Evolutionary conservation across 257 asterid genomes (phyloP), one percentile per base, ranked within the genome.

Genomic region (Nicotiana paniculata): DNA sequence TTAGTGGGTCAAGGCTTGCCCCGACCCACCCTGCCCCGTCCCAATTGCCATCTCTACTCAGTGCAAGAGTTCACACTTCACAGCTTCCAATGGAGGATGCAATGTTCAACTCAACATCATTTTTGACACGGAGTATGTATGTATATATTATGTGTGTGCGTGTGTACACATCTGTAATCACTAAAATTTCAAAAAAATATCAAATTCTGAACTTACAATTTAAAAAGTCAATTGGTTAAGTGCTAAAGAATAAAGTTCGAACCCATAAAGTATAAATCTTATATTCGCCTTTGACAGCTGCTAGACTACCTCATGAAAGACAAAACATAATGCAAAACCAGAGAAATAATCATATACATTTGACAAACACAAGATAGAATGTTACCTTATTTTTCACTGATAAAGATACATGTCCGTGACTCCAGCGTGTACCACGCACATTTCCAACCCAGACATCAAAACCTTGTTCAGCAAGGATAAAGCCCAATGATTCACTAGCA

Each of bases 351-450:
- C 59, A 46, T 55, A 39, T 12, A 26, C 54, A 64, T 62, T 43
- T 43, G 26, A 57, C 80, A 66, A 30, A 80, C 78, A 54, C 13
- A 58, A 32, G 43, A 78, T 77, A 66, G 18, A 17, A 82, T 9
- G 28, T 33, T 76, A 93, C 98, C 95, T 92, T 94, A 55, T 92
- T 90, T 83, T 86, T 91, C 87, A 85, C 96, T 7, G 90, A 83
- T 24, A 93, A 85, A 82, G 97, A 89, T 30, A 86, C 87, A 64
- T 96, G 99, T 54, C 99, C 99, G 88, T 90, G 97, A 88, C 98
- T 94, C 99, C 99, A 96, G 84, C 84, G 96, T n/a, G 99, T 96
- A 72, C 98, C 99, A 39, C 99, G 98, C 82, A 94, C 99, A 86
- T 92, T 96, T 83, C 97, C 99, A 86, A 91, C 97, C 99, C 98